Conservation (phyloP, 352 stramenopile species). For the Saprolegnia parasitica region DNA sequence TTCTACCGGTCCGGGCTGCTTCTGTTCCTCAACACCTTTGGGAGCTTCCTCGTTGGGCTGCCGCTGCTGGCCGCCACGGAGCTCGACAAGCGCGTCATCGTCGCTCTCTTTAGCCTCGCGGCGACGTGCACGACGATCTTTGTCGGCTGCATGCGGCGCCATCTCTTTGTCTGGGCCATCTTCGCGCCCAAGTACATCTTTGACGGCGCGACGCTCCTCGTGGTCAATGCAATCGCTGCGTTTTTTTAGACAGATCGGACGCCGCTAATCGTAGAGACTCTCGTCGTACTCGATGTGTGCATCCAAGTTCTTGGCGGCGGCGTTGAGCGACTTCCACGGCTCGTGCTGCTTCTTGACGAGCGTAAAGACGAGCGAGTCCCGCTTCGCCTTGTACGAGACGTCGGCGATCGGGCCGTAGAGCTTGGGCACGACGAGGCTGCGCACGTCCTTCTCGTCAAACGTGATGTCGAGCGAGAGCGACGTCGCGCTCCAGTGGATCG, state of each 20-base stretch:
- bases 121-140: constrained; percentile 73
- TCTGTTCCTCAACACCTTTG: constrained; percentile 86
- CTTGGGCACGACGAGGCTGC: constrained; percentile 69
- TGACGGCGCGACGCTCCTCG: constrained; percentile 57
- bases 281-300: constrained; percentile 84
- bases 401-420: constrained; percentile 65
- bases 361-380: constrained; percentile 63
- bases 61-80: neutral
- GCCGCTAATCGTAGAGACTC: constrained; percentile 61
- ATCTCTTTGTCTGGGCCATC: constrained; percentile 92
- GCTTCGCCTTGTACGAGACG: constrained; percentile 51
- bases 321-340: constrained; percentile 79
- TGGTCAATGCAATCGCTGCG: constrained; percentile 35
- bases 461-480: constrained; percentile 72
- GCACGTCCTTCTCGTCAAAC: constrained; percentile 39
- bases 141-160: constrained; percentile 75
- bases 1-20: constrained; percentile 69
- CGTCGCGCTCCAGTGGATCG: constrained; percentile 75
- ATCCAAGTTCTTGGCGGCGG: constrained; percentile 72
- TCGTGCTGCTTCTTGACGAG: constrained; percentile 52
- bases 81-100: constrained; percentile 24
- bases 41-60: constrained; percentile 41
- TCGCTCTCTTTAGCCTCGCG: constrained; percentile 52
- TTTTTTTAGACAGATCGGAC: neutral
- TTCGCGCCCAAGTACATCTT: constrained; percentile 91